A percentile compares a stretch with the other conserved stretches of the same genome.
phyloP scores from a whole-genome alignment of 352 stramenopile species.

The Phytophthora brassicae region DNA sequence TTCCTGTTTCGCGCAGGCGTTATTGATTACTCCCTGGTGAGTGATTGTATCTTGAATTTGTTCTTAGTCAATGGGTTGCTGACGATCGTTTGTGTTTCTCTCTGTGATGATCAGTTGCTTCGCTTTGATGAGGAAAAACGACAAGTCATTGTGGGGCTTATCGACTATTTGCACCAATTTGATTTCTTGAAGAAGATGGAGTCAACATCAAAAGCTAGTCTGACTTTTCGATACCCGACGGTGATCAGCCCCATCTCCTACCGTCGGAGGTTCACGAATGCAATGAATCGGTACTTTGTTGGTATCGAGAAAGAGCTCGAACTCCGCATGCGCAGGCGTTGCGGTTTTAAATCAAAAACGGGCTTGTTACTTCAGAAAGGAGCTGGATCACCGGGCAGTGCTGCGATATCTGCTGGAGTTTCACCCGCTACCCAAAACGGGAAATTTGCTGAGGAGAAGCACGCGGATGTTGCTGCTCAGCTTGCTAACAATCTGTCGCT shows the following conservation, averaged over 20 bases:
- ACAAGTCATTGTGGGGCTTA: slow-evolving; percentile 73
- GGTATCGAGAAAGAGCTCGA: slow-evolving; percentile 78
- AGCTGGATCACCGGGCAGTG: background rate
- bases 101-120: slow-evolving; percentile 46
- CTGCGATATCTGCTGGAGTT: slow-evolving; percentile 1
- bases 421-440: background rate
- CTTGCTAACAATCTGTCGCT: slow-evolving; percentile 39
- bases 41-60: slow-evolving; percentile 8
- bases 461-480: slow-evolving; percentile 33
- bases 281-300: slow-evolving; percentile 82
- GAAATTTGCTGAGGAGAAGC: slow-evolving; percentile 21
- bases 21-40: slow-evolving; percentile 87
- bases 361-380: slow-evolving; percentile 2
- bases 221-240: slow-evolving; percentile 83
- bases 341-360: slow-evolving; percentile 30
- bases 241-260: slow-evolving; percentile 85
- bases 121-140: slow-evolving; percentile 82
- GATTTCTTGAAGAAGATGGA: slow-evolving; percentile 91
- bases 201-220: slow-evolving; percentile 82
- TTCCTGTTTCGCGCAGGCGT: slow-evolving; percentile 77
- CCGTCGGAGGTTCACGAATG: slow-evolving; percentile 78
- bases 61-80: background rate
- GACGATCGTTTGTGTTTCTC: slow-evolving; percentile 1
- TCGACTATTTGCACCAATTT: slow-evolving; percentile 89
- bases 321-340: slow-evolving; percentile 63